Base-by-base conservation (phyloP, 1,284 basidiomycete species). In the Chiua sp. region DNA sequence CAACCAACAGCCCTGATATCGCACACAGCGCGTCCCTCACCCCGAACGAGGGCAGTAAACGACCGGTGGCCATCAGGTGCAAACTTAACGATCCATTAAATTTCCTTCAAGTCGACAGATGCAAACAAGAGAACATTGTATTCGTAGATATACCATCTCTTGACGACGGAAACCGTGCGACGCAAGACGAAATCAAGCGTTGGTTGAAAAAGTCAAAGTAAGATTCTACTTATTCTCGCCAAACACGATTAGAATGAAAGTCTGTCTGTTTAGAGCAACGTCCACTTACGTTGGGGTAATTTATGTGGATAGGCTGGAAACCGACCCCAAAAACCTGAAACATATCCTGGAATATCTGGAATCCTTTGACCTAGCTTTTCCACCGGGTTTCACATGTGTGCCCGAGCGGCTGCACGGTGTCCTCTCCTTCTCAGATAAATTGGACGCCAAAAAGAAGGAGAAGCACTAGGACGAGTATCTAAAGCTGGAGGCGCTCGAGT, bases 61-160 rank as follows among this genome's bases (percentile, higher is more conserved):
- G 39, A 4, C 59, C 60, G 15, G 32, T 46, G 4, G 68, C 59
- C 20, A 39, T 60, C 11, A 64, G 57, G 59, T 72, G 56, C 55
- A 28, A 53, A n/a, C 63, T 68, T 22, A 47, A 57, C 0, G 46
- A 51, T 0, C 32, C 11, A 4, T 68, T 47, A 3, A 61, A 16
- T 30, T 0, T 0, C 13, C 13, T 48, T 70, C 35, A 2, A 16
- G 0, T 23, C 1, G 16, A 10, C n/a, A 11, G 18, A n/a, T 4
- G 39, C 37, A 10, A 0, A 4, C 51, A 51, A 30, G 59, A 42
- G 3, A 8, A 55, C 28, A 68, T 72, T 15, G 68, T 70, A 5
- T 68, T 68, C 4, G 57, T 72, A 0, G 63, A 68, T 26, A 70
- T 51, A 0, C 67, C 68, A 7, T 72, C 63, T n/a, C 64, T 68